Evolutionary conservation across 192 early-diverging fungal species (phyloP).

Genomic region (Gryganskiella cystojenkinii): DNA sequence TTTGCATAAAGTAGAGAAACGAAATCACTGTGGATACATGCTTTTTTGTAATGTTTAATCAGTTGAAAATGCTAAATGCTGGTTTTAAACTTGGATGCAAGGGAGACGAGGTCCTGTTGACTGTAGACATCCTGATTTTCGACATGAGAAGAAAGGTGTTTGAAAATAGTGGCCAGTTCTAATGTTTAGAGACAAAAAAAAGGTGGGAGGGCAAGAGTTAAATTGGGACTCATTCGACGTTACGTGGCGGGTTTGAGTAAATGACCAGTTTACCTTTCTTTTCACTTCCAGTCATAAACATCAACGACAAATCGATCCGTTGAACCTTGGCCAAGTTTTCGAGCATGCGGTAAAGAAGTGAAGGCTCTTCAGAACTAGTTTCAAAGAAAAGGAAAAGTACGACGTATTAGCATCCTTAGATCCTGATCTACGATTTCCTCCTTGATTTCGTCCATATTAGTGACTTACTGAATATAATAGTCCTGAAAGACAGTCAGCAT

Average conservation of each 20-base stretch:
- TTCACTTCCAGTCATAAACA: conserved; percentile 40
- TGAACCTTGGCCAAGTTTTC: conserved; percentile 31
- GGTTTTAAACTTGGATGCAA: conserved; percentile 47
- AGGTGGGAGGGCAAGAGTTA: too few species aligned
- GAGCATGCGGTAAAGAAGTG: conserved; percentile 18
- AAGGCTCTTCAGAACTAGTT: conserved; percentile 26
- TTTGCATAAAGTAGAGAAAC: too few species aligned
- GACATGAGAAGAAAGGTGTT: conserved; percentile 13
- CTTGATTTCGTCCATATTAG: too few species aligned
- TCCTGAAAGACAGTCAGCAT: conserved; percentile 53
- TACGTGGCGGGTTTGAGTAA: too few species aligned
- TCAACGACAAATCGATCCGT: conserved; percentile 36
- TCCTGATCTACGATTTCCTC: neutral
- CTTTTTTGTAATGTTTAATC: neutral
- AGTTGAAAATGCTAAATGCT: neutral
- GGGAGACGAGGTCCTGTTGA: conserved; percentile 17
- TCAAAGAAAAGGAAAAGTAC: neutral
- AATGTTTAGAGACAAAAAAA: neutral
- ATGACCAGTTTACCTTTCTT: conserved; percentile 36
- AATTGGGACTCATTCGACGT: too few species aligned
- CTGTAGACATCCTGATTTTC: conserved; percentile 2
- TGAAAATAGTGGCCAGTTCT: conserved; percentile 32
- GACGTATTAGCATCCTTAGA: neutral
- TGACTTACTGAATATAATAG: conserved; percentile 49
- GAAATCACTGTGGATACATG: too few species aligned